These are phyloP conservation scores for Talaromyces sp. DNA, from an alignment of 2,329 filamentous ascomycete species.

Conservation along the genomic window DNA sequence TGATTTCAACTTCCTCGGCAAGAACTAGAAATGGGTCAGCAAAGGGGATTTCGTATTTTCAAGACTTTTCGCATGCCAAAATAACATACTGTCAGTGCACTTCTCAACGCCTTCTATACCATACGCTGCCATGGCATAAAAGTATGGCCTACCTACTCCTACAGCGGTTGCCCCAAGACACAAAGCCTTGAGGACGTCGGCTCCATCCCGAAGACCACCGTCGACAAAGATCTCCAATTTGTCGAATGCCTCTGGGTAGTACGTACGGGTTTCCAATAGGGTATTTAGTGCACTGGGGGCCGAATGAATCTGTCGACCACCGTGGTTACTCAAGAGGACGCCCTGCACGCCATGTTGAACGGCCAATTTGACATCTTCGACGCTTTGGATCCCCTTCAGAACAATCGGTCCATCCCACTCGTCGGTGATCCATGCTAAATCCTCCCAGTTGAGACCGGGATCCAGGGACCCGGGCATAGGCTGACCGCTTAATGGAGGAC, in stretches of 20 bases:
- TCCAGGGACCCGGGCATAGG: no score
- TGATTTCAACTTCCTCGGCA: no score
- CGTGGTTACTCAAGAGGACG: constrained; percentile 42
- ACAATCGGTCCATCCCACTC: constrained; percentile 13
- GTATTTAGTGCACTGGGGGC: no score
- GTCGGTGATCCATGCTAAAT: background rate
- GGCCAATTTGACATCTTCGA: background rate
- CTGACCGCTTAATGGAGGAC: no score
- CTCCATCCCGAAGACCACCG: constrained; percentile 1
- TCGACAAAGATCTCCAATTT: constrained; percentile 7
- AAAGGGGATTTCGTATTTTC: no score
- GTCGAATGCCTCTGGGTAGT: constrained; percentile 43
- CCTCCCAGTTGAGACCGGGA: background rate
- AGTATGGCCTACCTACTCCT: constrained; percentile 1
- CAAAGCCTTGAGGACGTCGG: constrained; percentile 10
- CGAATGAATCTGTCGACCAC: constrained; percentile 40
- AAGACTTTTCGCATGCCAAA: no score
- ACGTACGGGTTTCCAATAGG: constrained; percentile 23
- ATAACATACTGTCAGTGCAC: no score
- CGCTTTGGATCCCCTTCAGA: constrained; percentile 10
- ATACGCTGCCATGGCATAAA: constrained; percentile 1
- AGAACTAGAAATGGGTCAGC: no score
- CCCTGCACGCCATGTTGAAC: constrained; percentile 24
- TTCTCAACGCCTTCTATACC: background rate
- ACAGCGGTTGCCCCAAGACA: constrained; percentile 5